phyloP scores from a whole-genome alignment of 768 basidiomycete species.

The Lyophyllum shimeji region DNA sequence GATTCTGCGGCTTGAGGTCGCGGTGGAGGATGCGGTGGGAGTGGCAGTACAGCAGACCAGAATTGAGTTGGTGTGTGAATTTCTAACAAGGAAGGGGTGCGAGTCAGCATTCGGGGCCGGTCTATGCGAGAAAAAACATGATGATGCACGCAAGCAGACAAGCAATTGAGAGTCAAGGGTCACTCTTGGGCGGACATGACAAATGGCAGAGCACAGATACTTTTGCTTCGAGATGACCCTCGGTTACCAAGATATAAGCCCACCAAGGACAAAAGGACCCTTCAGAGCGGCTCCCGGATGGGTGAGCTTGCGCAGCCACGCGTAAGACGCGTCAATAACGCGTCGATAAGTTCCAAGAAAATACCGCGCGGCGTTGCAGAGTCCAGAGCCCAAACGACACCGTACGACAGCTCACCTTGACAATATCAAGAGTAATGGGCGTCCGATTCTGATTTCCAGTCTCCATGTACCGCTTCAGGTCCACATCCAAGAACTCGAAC shows the following conservation, averaged over 20 bases:
- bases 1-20: slow-evolving; percentile 95
- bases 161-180: not conserved
- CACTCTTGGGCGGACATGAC: not conserved
- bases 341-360: slow-evolving; percentile 13
- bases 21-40: slow-evolving; percentile 95
- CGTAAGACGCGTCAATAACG: slow-evolving; percentile 22
- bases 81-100: slow-evolving; percentile 51
- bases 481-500: slow-evolving; percentile 96
- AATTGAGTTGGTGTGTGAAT: slow-evolving; percentile 92
- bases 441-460: slow-evolving; percentile 68
- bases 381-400: not conserved
- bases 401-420: slow-evolving; percentile 63
- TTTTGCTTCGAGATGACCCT: not conserved
- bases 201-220: not conserved
- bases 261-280: not conserved
- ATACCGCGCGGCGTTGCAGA: not conserved
- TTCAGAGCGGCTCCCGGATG: not conserved
- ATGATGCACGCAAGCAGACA: not conserved
- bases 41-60: slow-evolving; percentile 92
- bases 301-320: not conserved
- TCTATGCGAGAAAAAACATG: not conserved
- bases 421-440: slow-evolving; percentile 70
- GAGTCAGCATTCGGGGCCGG: not conserved
- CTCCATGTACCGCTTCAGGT: slow-evolving; percentile 97
- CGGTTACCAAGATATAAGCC: not conserved